These are phyloP conservation scores for Chaetothyriales sp. DNA, from an alignment of 2,329 filamentous ascomycete genomes.

Conservation along the genomic window DNA sequence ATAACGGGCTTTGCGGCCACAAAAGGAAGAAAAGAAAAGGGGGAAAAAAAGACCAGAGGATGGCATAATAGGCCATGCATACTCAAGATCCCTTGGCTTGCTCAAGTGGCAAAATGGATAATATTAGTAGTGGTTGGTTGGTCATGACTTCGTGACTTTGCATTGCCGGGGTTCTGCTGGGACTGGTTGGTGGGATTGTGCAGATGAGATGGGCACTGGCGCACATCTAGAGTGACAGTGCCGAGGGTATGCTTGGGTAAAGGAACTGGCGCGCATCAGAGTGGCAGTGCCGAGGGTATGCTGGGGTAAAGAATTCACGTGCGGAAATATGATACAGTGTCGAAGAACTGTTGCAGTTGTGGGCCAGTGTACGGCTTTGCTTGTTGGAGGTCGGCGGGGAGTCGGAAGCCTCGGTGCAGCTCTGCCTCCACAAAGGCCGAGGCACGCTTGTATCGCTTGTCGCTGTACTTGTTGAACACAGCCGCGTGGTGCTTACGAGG, in stretches of 20 bases:
- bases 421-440: conserved; percentile 66
- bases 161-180: background rate
- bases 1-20: background rate
- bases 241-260: too few relatives aligned
- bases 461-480: conserved; percentile 82
- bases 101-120: background rate
- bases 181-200: background rate
- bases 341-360: conserved; percentile 11
- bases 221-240: background rate
- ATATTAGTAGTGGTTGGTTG: background rate
- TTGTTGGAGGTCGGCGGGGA: conserved; percentile 25
- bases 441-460: conserved; percentile 73
- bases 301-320: conserved; percentile 1
- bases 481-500: conserved; percentile 69
- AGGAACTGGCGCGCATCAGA: too few relatives aligned
- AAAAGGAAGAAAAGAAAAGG: background rate
- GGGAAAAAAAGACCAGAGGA: too few relatives aligned
- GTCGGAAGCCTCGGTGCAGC: conserved; percentile 45
- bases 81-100: background rate
- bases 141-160: background rate
- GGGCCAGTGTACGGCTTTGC: conserved; percentile 5
- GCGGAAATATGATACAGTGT: conserved; percentile 12
- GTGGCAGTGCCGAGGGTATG: background rate
- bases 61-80: background rate
- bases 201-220: background rate